Conservation (phyloP, 305 asterid genomes). For the Fraxinus dipetala region DNA sequence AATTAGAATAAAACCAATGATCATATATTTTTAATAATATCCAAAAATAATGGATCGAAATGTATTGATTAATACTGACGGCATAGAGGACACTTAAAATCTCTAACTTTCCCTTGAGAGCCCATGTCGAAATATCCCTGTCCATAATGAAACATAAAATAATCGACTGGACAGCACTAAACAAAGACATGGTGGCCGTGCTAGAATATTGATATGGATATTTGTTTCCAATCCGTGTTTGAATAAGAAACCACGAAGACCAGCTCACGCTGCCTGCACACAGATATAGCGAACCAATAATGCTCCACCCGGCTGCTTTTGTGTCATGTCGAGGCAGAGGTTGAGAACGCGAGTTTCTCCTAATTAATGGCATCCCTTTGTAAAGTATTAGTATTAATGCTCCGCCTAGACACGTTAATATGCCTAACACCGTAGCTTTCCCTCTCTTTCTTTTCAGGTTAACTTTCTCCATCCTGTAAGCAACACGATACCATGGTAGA, state of each 20-base stretch:
- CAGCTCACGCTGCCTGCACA: constrained; percentile 46
- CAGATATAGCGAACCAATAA: constrained; percentile 51
- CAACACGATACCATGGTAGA: not conserved
- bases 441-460: constrained; percentile 49
- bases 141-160: constrained; percentile 36
- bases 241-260: constrained; percentile 84
- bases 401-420: constrained; percentile 44
- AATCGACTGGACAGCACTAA: constrained; percentile 62
- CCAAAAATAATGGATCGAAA: not conserved
- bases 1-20: not conserved
- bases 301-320: constrained; percentile 26
- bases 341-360: not conserved
- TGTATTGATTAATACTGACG: constrained; percentile 29
- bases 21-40: not conserved
- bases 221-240: constrained; percentile 50
- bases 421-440: constrained; percentile 24
- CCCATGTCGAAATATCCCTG: constrained; percentile 51
- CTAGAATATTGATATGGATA: constrained; percentile 63
- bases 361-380: constrained; percentile 49
- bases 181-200: constrained; percentile 59
- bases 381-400: constrained; percentile 49
- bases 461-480: constrained; percentile 58
- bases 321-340: not conserved
- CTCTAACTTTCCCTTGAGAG: constrained; percentile 46
- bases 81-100: constrained; percentile 45